Evolutionary conservation across 2,329 filamentous ascomycete species (phyloP), one percentile per base, ranked within the genome.

Genomic region (Leptosphaerulina australis): DNA sequence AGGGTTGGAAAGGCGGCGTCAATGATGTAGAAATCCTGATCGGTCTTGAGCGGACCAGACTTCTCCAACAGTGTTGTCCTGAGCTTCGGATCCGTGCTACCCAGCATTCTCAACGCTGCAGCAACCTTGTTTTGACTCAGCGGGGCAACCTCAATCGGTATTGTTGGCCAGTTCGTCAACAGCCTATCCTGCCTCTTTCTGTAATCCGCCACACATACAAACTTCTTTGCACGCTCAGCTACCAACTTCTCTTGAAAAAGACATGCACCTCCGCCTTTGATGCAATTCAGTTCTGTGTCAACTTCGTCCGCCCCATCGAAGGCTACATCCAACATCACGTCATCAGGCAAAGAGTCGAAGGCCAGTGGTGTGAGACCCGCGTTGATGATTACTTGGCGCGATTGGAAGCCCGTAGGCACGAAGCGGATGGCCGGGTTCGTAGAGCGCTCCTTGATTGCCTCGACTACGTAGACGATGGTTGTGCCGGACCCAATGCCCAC

Each of bases 251-350:
- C 94, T 74, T 97, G 94, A 78, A 96, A 96, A 48, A 97, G 77
- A 75, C 94, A 99, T n/a, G 91, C 94, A 50, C 94, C 94, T 39
- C 94, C 94, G 45, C 94, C 94, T 79, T 97, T 97, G 78, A 99
- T 97, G 69, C 93, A 91, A 75, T 97, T 99, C 53, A 99, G 77
- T 43, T 95, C 89, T 36, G 90, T 86, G 70, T 99, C 94, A 24
- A 99, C 91, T 78, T 99, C 94, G 71, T 99, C 94, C 3, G 94
- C 94, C 44, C 94, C 94, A 69, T 99, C 94, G 70, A 99, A 99
- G 39, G 89, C 90, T 14, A 97, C 88, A 66, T 97, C 93, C 21
- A 99, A 81, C 69, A 86, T 69, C 12, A 77, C 77, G 44, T 81
- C 79, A 30, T 79, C 70, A 1, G 88, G 87, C 12, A 95, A 78